Evolutionary conservation across 192 early-diverging fungal genomes (phyloP).

Genomic region (Entomortierella chlamydospora): DNA sequence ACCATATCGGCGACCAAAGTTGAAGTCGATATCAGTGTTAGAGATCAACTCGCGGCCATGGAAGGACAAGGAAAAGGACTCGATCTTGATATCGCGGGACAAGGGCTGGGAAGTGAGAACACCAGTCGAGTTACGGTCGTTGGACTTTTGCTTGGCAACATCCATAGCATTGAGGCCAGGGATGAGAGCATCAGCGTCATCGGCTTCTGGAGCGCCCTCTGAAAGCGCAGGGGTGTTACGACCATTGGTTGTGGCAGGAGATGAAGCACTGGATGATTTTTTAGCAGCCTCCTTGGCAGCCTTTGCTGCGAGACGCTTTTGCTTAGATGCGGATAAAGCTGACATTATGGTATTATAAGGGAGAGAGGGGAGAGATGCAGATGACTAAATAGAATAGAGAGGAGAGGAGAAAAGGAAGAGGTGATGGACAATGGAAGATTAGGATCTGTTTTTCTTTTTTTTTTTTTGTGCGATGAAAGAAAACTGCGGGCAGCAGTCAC

Average conservation of each 20-base stretch:
- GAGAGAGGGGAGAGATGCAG: constrained; percentile 8
- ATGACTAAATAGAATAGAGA: too few species aligned
- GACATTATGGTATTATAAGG: constrained; percentile 24
- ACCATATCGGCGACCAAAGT: constrained; percentile 98
- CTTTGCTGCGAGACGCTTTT: constrained; percentile 84
- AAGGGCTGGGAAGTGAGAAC: constrained; percentile 90
- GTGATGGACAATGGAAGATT: too few species aligned
- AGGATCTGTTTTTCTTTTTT: too few species aligned
- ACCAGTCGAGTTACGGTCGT: constrained; percentile 90
- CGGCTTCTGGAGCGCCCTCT: constrained; percentile 5
- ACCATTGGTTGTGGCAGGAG: constrained; percentile 47
- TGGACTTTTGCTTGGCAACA: constrained; percentile 72
- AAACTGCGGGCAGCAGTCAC: too few species aligned
- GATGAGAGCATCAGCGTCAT: constrained; percentile 21
- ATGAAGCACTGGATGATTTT: constrained; percentile 54
- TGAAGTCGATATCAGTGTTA: constrained; percentile 96
- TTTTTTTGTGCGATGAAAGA: too few species aligned
- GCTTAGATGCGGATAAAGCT: constrained; percentile 75
- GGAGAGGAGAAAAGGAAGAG: too few species aligned
- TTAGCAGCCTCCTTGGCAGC: constrained; percentile 66
- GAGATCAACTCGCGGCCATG: constrained; percentile 94
- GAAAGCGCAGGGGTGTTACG: constrained; percentile 40
- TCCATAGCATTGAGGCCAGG: constrained; percentile 55
- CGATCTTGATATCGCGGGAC: constrained; percentile 96
- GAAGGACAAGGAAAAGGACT: constrained; percentile 94